phyloP scores from a whole-genome alignment of 2,329 filamentous ascomycete species.

The Graphilbum fragrans region DNA sequence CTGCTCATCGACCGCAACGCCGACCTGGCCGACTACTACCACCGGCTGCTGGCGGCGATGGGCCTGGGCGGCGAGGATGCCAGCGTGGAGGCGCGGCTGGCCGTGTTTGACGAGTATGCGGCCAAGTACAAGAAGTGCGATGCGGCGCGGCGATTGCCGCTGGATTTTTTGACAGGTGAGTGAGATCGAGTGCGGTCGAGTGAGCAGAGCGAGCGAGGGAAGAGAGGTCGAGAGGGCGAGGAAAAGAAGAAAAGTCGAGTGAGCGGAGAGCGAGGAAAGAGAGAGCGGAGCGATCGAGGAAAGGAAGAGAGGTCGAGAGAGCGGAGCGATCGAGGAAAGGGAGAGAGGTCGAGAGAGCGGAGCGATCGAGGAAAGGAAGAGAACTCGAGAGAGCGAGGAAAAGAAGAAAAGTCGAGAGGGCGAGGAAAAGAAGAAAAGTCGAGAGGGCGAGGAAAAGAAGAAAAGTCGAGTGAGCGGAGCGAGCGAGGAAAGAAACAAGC shows the following conservation, averaged over 20 bases:
- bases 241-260: too few species aligned
- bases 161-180: constrained; percentile 46
- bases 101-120: constrained; percentile 70
- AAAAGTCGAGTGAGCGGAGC: neutral
- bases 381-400: too few species aligned
- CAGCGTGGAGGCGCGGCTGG: constrained; percentile 36
- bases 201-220: too few species aligned
- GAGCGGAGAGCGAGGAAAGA: too few species aligned
- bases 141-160: constrained; percentile 70
- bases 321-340: too few species aligned
- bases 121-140: constrained; percentile 73
- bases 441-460: neutral
- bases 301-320: too few species aligned
- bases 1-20: constrained; percentile 75
- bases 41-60: constrained; percentile 59
- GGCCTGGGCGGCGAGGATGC: constrained; percentile 39
- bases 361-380: too few species aligned
- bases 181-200: too few species aligned
- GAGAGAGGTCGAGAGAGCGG: too few species aligned
- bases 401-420: too few species aligned
- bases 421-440: neutral
- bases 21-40: constrained; percentile 79
- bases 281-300: too few species aligned
- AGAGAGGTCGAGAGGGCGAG: too few species aligned
- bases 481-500: neutral